A percentile compares a stretch with the other conserved stretches of the same genome.
phyloP scores from a whole-genome alignment of 2,329 filamentous ascomycete genomes.

The Exophiala lecanii-corni region DNA sequence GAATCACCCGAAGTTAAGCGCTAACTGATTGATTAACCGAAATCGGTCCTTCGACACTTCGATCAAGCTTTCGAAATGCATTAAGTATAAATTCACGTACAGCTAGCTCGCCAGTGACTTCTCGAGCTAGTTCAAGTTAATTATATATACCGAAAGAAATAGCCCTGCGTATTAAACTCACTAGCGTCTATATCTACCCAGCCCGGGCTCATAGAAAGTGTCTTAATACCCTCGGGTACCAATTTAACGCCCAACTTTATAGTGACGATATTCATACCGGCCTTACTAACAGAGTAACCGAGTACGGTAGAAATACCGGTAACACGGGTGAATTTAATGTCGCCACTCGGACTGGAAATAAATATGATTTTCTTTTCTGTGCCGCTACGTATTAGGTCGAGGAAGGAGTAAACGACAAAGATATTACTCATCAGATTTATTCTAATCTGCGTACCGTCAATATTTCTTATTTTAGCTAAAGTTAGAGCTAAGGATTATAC shows the following conservation, averaged over 20 bases:
- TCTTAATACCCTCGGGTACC: slow-evolving; percentile 31
- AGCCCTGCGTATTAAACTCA: slow-evolving; percentile 9
- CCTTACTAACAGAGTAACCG: slow-evolving; percentile 38
- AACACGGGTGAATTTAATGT: slow-evolving; percentile 24
- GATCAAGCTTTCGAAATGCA: slow-evolving; percentile 23
- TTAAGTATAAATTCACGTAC: slow-evolving; percentile 24
- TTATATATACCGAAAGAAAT: slow-evolving; percentile 7
- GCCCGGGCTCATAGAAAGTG: slow-evolving; percentile 34
- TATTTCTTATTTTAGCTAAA: slow-evolving; percentile 4
- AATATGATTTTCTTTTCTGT: slow-evolving; percentile 40
- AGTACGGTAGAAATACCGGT: slow-evolving; percentile 15
- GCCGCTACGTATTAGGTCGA: slow-evolving; percentile 39
- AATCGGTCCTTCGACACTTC: slow-evolving; percentile 26
- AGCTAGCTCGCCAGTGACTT: slow-evolving; percentile 13
- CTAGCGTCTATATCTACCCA: slow-evolving; percentile 28
- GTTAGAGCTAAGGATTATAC: slow-evolving; percentile 10
- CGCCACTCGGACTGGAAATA: slow-evolving; percentile 37
- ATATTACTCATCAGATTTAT: slow-evolving; percentile 18
- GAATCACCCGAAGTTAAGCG: slow-evolving; percentile 27
- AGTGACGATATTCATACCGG: slow-evolving; percentile 38
- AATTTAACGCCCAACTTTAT: slow-evolving; percentile 39
- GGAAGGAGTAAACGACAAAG: slow-evolving; percentile 33
- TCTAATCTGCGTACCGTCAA: slow-evolving; percentile 15
- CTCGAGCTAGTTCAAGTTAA: slow-evolving; percentile 13
- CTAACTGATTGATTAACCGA: slow-evolving; percentile 28